These are phyloP conservation scores for Vaucheria bursata DNA, from an alignment of 352 stramenopile species.

Conservation along the genomic window DNA sequence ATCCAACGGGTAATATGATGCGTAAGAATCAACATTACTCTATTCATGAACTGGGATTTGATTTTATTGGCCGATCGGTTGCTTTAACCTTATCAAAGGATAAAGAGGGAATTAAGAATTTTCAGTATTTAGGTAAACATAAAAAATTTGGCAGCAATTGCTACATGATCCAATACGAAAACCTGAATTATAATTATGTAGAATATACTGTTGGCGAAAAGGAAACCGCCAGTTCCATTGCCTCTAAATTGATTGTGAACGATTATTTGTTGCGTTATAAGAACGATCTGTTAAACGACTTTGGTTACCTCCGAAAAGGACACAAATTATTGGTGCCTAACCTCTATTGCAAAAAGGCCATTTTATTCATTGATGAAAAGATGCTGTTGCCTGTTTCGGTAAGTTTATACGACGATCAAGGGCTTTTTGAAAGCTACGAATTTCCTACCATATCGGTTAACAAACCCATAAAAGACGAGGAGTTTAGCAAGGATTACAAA, in stretches of 20 bases:
- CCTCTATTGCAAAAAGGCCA: background rate
- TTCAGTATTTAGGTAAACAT: background rate
- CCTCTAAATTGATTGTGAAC: background rate
- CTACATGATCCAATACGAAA: background rate
- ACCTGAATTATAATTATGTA: background rate
- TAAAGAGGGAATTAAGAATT: background rate
- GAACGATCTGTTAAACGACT: background rate
- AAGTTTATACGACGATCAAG: background rate
- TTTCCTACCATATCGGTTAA: background rate
- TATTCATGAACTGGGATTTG: background rate
- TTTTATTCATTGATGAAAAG: slow-evolving; percentile 7
- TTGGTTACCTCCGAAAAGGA: background rate
- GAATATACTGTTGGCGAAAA: background rate
- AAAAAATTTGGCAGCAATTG: background rate
- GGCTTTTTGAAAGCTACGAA: slow-evolving; percentile 1
- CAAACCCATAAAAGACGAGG: background rate
- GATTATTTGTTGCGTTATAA: background rate
- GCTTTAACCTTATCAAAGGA: background rate
- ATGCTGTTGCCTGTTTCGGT: background rate
- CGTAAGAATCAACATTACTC: slow-evolving; percentile 6
- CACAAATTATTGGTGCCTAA: background rate
- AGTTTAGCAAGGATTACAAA: background rate
- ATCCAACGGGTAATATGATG: background rate
- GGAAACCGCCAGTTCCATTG: background rate
- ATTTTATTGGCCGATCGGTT: background rate